Percentiles rank a stretch among this genome's conserved stretches.
phyloP scores from a whole-genome alignment of 495 filamentous ascomycete species.

The Penicillium maclennaniae region DNA sequence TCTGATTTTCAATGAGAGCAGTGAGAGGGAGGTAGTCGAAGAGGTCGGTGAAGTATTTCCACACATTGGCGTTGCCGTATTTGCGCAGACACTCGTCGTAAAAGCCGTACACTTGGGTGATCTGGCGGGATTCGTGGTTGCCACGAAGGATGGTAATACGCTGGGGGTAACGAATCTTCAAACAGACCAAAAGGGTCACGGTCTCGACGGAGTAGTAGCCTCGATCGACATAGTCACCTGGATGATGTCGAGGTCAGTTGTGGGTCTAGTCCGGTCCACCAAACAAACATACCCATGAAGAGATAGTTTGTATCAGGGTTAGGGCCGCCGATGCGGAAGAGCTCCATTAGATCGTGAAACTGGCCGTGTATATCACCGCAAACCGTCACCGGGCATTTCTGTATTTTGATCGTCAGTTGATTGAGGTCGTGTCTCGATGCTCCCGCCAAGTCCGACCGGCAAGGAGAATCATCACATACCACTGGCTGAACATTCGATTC shows the following conservation, averaged over 20 bases:
- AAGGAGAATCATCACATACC: conserved; percentile 55
- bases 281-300: conserved; percentile 71
- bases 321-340: conserved; percentile 88
- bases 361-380: conserved; percentile 94
- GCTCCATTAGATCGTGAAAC: conserved; percentile 92
- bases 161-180: conserved; percentile 94
- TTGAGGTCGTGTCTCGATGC: not conserved
- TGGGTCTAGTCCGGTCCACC: conserved; percentile 13
- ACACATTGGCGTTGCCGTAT: conserved; percentile 98
- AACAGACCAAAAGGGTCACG: conserved; percentile 85
- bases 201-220: conserved; percentile 98
- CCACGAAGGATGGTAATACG: conserved; percentile 96
- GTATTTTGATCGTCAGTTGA: conserved; percentile 25
- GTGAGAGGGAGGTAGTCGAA: conserved; percentile 99
- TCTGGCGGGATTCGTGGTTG: conserved; percentile 96
- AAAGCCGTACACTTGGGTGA: conserved; percentile 96
- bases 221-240: conserved; percentile 94
- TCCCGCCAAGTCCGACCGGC: conserved; percentile 10
- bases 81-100: conserved; percentile 97
- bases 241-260: not conserved
- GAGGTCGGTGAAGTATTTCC: conserved; percentile 99
- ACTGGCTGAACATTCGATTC: conserved; percentile 99
- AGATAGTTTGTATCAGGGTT: conserved; percentile 94
- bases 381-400: conserved; percentile 94
- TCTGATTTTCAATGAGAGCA: conserved; percentile 98